Evolutionary conservation across 352 stramenopile genomes (phyloP).

Genomic region (Phytophthora capsici): DNA sequence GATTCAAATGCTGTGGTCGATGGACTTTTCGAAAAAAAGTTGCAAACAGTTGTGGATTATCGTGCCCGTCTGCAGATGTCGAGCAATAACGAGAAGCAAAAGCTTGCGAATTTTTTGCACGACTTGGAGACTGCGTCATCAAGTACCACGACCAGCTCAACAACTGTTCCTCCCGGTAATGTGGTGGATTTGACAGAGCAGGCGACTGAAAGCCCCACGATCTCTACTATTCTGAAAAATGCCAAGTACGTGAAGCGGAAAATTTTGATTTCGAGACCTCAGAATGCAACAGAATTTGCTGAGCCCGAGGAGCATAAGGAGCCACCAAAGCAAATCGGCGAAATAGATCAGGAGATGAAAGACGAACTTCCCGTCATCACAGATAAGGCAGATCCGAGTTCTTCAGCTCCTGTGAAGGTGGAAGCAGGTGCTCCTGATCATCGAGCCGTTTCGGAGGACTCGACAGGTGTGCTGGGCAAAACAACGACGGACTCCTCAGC

Average conservation of each 20-base stretch:
- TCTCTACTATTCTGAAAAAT: slow-evolving; percentile 23
- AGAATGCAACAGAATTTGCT: not conserved
- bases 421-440: slow-evolving; percentile 18
- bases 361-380: slow-evolving; percentile 12
- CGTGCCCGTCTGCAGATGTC: slow-evolving; percentile 78
- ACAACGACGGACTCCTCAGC: slow-evolving; percentile 3
- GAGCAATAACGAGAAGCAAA: slow-evolving; percentile 72
- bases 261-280: slow-evolving; percentile 34
- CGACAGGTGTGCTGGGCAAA: not conserved
- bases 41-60: slow-evolving; percentile 78
- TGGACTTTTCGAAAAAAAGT: slow-evolving; percentile 57
- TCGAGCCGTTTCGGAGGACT: slow-evolving; percentile 1
- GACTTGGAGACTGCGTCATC: slow-evolving; percentile 37
- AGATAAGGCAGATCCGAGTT: not conserved
- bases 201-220: not conserved
- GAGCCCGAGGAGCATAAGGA: slow-evolving; percentile 5
- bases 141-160: not conserved
- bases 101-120: slow-evolving; percentile 48
- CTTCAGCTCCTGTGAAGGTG: slow-evolving; percentile 22
- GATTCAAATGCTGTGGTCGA: slow-evolving; percentile 29
- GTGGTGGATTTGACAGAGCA: slow-evolving; percentile 3
- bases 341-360: slow-evolving; percentile 31
- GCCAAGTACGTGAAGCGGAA: slow-evolving; percentile 65
- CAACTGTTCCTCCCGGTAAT: slow-evolving; percentile 3
- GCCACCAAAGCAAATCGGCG: not conserved